Conservation (phyloP, 2,329 filamentous ascomycete species). For the Aspergillus ruber region DNA sequence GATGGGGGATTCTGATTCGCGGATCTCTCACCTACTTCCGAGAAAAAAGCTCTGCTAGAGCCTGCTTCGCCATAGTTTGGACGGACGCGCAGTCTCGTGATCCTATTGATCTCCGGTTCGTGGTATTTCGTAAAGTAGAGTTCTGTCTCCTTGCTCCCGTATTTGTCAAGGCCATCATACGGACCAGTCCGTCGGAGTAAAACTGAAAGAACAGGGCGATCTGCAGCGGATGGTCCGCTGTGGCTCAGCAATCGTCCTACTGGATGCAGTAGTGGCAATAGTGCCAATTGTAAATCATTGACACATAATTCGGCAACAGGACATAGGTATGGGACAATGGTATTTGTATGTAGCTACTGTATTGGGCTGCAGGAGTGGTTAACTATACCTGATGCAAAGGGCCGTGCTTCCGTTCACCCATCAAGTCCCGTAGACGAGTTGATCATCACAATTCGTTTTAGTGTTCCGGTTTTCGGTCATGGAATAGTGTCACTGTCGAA, state of each 20-base stretch:
- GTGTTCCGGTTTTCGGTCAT: too few relatives aligned
- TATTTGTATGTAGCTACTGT: not conserved
- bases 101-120: not conserved
- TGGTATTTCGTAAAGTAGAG: not conserved
- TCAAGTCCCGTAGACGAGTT: not conserved
- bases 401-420: not conserved
- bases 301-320: not conserved
- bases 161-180: not conserved
- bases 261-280: not conserved
- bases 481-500: too few relatives aligned
- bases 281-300: not conserved
- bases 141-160: not conserved
- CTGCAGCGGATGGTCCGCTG: not conserved
- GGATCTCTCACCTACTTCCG: not conserved
- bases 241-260: not conserved
- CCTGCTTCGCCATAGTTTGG: too few relatives aligned
- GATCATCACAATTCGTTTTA: not conserved
- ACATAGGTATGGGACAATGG: too few relatives aligned
- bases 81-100: not conserved
- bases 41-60: too few relatives aligned
- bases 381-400: not conserved
- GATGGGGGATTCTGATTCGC: not conserved
- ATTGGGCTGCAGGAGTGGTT: too few relatives aligned
- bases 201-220: not conserved
- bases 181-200: not conserved